These are phyloP conservation scores for Colletotrichum sp. DNA, from an alignment of 2,329 filamentous ascomycete species.

Conservation along the genomic window DNA sequence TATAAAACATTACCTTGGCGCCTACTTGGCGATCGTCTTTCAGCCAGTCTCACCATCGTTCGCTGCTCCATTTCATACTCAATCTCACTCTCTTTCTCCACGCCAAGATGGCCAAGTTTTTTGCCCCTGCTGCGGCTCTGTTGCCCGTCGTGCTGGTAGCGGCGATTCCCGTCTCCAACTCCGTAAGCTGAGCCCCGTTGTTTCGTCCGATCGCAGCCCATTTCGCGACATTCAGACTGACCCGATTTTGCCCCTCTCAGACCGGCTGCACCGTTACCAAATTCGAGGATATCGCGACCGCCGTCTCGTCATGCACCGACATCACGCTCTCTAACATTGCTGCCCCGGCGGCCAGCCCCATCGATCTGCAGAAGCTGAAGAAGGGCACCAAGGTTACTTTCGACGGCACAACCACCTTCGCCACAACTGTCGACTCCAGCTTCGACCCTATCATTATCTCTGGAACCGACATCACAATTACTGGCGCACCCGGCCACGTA, in stretches of 20 bases:
- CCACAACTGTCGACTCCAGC: not conserved
- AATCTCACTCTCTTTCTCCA: not conserved
- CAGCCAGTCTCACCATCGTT: not conserved
- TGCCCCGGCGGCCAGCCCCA: not conserved
- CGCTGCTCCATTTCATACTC: not conserved
- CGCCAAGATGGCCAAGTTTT: constrained; percentile 15
- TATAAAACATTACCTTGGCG: constrained; percentile 10
- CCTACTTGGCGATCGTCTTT: not conserved
- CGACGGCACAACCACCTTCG: constrained; percentile 15
- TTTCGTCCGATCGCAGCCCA: not conserved
- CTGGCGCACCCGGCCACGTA: constrained; percentile 6
- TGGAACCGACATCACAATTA: constrained; percentile 7
- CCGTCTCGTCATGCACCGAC: constrained; percentile 2
- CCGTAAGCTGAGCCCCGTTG: not conserved
- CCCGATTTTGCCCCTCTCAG: not conserved
- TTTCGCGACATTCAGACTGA: not conserved
- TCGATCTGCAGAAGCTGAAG: constrained; percentile 10
- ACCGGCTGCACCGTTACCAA: constrained; percentile 1
- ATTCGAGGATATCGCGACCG: constrained; percentile 3
- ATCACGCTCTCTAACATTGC: constrained; percentile 17
- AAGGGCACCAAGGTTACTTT: constrained; percentile 6
- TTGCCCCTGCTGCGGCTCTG: constrained; percentile 5
- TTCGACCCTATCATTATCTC: constrained; percentile 18
- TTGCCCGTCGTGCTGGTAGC: constrained; percentile 5
- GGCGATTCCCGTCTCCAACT: not conserved